phyloP scores from a whole-genome alignment of 106 monocot species.

The Gastrodia elata region DNA sequence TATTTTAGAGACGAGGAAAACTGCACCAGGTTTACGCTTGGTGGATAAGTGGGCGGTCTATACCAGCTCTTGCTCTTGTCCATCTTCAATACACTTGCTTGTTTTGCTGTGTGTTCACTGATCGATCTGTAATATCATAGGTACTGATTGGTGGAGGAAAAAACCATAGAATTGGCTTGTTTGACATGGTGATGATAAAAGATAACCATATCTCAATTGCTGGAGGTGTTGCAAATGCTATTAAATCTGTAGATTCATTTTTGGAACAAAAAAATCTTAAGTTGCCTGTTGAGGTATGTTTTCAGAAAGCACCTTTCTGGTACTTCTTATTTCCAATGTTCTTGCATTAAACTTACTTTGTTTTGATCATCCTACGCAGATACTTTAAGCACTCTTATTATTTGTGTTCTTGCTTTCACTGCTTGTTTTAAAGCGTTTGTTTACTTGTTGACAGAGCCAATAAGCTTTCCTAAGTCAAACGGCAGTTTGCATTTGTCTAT shows the following conservation, averaged over 20 bases:
- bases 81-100: slow-evolving; percentile 4
- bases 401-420: background rate
- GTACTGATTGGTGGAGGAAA: slow-evolving; percentile 97
- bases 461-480: background rate
- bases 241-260: slow-evolving; percentile 71
- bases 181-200: slow-evolving; percentile 99
- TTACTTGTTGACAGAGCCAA: background rate
- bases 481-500: background rate
- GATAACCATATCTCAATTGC: slow-evolving; percentile 97
- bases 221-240: slow-evolving; percentile 73
- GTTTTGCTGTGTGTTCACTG: background rate
- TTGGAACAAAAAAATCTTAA: slow-evolving; percentile 52
- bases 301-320: background rate
- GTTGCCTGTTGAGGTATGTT: slow-evolving; percentile 77
- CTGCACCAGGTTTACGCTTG: slow-evolving; percentile 94
- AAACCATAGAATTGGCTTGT: slow-evolving; percentile 92
- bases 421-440: background rate
- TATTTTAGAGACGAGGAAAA: slow-evolving; percentile 98
- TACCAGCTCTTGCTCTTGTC: slow-evolving; percentile 26
- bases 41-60: slow-evolving; percentile 97
- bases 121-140: slow-evolving; percentile 16
- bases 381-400: background rate
- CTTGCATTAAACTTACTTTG: background rate
- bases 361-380: background rate
- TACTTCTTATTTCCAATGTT: background rate